These are phyloP conservation scores for Fonsecaea pedrosoi DNA, from an alignment of 2,329 filamentous ascomycete species.

Conservation along the genomic window DNA sequence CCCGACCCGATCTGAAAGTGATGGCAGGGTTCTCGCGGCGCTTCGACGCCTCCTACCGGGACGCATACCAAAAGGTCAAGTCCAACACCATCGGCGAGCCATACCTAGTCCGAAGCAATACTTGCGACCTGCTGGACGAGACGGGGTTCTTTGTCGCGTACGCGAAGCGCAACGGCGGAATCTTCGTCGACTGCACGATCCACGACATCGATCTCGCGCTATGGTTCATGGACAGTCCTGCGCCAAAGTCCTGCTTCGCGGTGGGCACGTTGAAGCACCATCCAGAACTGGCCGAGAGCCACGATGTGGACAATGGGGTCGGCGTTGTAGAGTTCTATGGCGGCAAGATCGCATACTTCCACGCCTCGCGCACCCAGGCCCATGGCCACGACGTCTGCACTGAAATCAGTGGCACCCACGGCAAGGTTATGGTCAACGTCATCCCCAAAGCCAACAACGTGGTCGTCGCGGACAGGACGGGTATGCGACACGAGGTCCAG, in stretches of 20 bases:
- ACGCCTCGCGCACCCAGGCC: slow-evolving; percentile 47
- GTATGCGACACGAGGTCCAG: slow-evolving; percentile 48
- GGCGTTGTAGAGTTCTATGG: slow-evolving; percentile 48
- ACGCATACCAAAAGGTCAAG: slow-evolving; percentile 62
- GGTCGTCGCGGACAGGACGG: slow-evolving; percentile 44
- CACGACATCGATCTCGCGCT: slow-evolving; percentile 72
- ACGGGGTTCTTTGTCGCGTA: slow-evolving; percentile 74
- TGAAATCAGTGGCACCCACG: slow-evolving; percentile 45
- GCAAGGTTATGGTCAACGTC: slow-evolving; percentile 45
- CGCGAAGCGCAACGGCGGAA: slow-evolving; percentile 68
- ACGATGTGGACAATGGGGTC: slow-evolving; percentile 48
- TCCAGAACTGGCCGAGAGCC: slow-evolving; percentile 44
- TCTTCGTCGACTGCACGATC: slow-evolving; percentile 74
- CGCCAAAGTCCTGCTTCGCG: slow-evolving; percentile 45
- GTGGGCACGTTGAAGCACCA: slow-evolving; percentile 44
- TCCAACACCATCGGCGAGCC: slow-evolving; percentile 66
- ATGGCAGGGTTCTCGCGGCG: slow-evolving; percentile 71
- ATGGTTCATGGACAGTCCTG: slow-evolving; percentile 64
- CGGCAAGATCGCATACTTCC: slow-evolving; percentile 46
- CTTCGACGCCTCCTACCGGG: slow-evolving; percentile 70
- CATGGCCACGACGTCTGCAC: slow-evolving; percentile 48
- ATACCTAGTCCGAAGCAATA: slow-evolving; percentile 68
- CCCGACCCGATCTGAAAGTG: slow-evolving; percentile 67
- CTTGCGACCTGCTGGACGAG: slow-evolving; percentile 70
- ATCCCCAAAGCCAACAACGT: slow-evolving; percentile 43